Evolutionary conservation across 164 flowering plant species (phyloP).

Genomic region (Aristolochia californica): DNA sequence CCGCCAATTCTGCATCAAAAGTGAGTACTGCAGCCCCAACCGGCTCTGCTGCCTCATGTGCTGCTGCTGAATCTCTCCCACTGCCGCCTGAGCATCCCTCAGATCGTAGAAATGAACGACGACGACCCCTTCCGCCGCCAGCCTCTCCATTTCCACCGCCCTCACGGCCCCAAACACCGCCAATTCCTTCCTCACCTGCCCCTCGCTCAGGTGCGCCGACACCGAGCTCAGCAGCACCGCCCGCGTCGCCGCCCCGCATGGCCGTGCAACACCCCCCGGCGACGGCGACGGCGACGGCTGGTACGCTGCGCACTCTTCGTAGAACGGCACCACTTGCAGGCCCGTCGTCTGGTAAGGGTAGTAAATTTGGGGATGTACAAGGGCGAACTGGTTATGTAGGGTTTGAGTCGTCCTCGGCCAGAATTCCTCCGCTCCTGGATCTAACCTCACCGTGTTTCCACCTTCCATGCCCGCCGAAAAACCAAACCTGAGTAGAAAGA

Average conservation of each 20-base stretch:
- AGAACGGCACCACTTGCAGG: conserved; percentile 7
- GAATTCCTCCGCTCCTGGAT: conserved; percentile 71
- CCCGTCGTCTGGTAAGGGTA: conserved; percentile 16
- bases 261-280: conserved; percentile 16
- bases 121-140: conserved; percentile 43
- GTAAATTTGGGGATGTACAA: conserved; percentile 22
- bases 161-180: conserved; percentile 71
- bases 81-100: conserved; percentile 49
- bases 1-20: conserved; percentile 8
- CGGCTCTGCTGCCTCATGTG: conserved; percentile 57
- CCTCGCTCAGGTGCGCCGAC: conserved; percentile 43
- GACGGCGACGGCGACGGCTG: too few relatives aligned
- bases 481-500: not conserved
- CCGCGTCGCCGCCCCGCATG: conserved; percentile 37
- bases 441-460: conserved; percentile 13
- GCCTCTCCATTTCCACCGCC: conserved; percentile 61
- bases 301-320: not conserved
- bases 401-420: conserved; percentile 20
- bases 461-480: not conserved
- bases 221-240: conserved; percentile 48
- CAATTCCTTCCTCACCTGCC: conserved; percentile 41
- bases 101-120: conserved; percentile 75
- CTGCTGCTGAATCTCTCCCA: conserved; percentile 43
- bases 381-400: conserved; percentile 14
- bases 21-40: conserved; percentile 22